A percentile compares a stretch with the other conserved stretches of the same genome.
These are phyloP conservation scores for Diversispora eburnea DNA, from an alignment of 192 early-diverging fungal genomes.

Conservation along the genomic window DNA sequence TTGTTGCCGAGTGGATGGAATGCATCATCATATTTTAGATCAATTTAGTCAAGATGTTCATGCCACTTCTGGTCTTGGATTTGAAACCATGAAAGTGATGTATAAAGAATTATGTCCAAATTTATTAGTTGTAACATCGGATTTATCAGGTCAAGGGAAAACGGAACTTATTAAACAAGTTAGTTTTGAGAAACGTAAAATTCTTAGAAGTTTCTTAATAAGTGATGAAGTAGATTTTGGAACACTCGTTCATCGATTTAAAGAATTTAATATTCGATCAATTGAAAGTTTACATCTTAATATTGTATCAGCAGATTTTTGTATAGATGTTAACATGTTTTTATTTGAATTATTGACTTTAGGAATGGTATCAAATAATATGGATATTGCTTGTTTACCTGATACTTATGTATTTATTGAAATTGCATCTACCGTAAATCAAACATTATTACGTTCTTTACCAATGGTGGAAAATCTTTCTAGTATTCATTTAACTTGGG, in stretches of 20 bases:
- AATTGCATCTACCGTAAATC: constrained; percentile 19
- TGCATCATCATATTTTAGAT: constrained; percentile 31
- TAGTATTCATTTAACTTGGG: constrained; percentile 19
- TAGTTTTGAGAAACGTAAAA: background rate
- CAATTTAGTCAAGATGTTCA: constrained; percentile 27
- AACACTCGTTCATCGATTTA: constrained; percentile 13
- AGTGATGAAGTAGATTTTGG: constrained; percentile 19
- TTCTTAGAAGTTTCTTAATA: constrained; percentile 21
- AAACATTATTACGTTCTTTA: constrained; percentile 21
- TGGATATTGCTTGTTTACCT: constrained; percentile 19
- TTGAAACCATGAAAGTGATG: constrained; percentile 15
- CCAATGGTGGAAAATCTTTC: constrained; percentile 1
- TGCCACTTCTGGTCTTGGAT: constrained; percentile 10
- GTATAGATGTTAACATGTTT: constrained; percentile 24
- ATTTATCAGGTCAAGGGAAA: constrained; percentile 29
- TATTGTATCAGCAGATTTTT: constrained; percentile 19
- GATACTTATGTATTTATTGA: constrained; percentile 19
- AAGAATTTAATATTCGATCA: constrained; percentile 11
- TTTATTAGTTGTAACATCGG: constrained; percentile 19
- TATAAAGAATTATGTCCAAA: constrained; percentile 28
- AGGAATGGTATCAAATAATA: constrained; percentile 9
- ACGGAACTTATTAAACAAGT: constrained; percentile 20
- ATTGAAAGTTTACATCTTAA: constrained; percentile 28
- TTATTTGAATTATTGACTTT: constrained; percentile 29
- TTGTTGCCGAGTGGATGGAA: constrained; percentile 17